Evolutionary conservation across 1,284 basidiomycete species (phyloP).

Genomic region (Austroboletus olivaceoglutinosus): DNA sequence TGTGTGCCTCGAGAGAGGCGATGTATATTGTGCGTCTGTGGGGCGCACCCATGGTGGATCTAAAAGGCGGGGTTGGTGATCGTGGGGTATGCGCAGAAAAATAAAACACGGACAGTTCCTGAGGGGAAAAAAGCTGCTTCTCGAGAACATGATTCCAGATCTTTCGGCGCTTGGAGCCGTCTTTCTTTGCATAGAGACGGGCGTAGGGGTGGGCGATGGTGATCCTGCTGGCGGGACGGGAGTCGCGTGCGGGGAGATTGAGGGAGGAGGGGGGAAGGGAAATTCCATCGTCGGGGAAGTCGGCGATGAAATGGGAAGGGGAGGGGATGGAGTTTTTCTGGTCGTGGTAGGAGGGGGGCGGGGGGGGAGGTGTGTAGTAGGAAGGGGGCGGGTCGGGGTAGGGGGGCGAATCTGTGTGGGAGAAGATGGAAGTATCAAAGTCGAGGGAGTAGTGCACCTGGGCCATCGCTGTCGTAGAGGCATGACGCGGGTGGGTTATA

Average conservation of each 20-base stretch:
- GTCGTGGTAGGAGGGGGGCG: constrained; percentile 11
- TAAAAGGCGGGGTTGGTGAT: constrained; percentile 21
- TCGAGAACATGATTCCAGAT: constrained; percentile 75
- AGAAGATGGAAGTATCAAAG: constrained; percentile 11
- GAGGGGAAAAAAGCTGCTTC: constrained; percentile 62
- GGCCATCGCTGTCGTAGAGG: constrained; percentile 18
- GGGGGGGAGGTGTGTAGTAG: constrained; percentile 4
- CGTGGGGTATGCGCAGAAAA: neutral
- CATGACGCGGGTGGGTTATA: constrained; percentile 12
- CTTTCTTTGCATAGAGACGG: constrained; percentile 59
- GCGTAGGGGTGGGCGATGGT: constrained; percentile 62
- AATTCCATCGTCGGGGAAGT: constrained; percentile 26
- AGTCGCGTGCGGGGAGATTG: constrained; percentile 16
- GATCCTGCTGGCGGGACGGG: constrained; percentile 26
- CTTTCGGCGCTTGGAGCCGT: constrained; percentile 61
- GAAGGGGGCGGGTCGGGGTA: constrained; percentile 6
- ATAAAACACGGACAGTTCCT: constrained; percentile 54
- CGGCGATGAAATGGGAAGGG: neutral
- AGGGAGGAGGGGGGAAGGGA: constrained; percentile 13
- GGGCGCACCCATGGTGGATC: constrained; percentile 63
- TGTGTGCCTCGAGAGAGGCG: constrained; percentile 60
- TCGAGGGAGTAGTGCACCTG: constrained; percentile 17
- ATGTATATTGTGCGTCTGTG: constrained; percentile 59
- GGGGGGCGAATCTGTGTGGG: neutral
- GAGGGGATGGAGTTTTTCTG: constrained; percentile 2